Evolutionary conservation across 116 monocot species (phyloP).

Genomic region (Phalaenopsis hybrid): DNA sequence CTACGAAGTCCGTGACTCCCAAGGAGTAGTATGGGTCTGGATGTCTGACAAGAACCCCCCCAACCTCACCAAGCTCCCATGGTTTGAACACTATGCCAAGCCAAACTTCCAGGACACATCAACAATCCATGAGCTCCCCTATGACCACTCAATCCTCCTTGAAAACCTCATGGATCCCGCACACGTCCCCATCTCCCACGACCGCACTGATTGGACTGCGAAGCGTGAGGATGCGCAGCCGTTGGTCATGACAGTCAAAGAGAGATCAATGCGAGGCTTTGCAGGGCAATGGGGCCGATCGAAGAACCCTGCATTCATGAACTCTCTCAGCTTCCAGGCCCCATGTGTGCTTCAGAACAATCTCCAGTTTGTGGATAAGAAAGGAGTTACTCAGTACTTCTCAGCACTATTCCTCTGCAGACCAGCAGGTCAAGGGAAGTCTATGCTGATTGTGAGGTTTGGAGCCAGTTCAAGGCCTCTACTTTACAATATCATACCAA

Average conservation of each 20-base stretch:
- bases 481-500: constrained; percentile 21
- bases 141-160: constrained; percentile 52
- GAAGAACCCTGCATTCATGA: constrained; percentile 14
- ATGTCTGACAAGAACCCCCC: constrained; percentile 42
- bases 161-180: constrained; percentile 66
- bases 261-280: constrained; percentile 32
- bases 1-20: constrained; percentile 39
- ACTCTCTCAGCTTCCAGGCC: constrained; percentile 35
- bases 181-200: constrained; percentile 57
- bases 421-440: constrained; percentile 52
- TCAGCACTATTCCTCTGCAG: constrained; percentile 45
- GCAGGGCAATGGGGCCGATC: constrained; percentile 35
- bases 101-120: constrained; percentile 40
- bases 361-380: constrained; percentile 33
- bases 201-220: constrained; percentile 51
- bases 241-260: constrained; percentile 33
- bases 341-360: constrained; percentile 39
- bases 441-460: constrained; percentile 48
- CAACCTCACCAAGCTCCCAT: constrained; percentile 28
- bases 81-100: constrained; percentile 34
- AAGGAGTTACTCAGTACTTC: constrained; percentile 23
- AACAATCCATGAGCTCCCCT: constrained; percentile 50
- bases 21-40: constrained; percentile 58
- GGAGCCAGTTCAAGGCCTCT: constrained; percentile 21
- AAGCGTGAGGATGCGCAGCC: constrained; percentile 51